Conservation (phyloP, 306 rosid genomes). For the Chamaecrista fasciculata region DNA sequence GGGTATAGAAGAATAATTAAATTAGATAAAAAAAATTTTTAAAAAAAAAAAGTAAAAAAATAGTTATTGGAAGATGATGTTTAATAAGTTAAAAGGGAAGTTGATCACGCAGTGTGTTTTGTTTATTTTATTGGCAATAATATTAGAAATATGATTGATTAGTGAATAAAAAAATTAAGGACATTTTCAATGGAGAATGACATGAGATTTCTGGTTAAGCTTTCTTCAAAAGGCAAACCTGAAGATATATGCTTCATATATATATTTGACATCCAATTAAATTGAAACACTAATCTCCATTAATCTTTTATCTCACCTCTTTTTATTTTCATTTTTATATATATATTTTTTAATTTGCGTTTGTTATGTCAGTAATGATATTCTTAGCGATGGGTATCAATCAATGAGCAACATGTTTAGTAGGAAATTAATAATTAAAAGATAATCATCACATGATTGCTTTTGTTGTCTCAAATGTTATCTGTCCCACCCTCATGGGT, state of each 20-base stretch:
- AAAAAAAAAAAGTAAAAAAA: not conserved
- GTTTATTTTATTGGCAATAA: constrained; percentile 8
- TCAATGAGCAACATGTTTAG: not conserved
- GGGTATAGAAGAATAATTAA: no score
- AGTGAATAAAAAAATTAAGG: not conserved
- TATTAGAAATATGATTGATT: constrained; percentile 22
- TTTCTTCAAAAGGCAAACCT: not conserved
- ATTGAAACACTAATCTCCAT: not conserved
- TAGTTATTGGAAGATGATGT: not conserved
- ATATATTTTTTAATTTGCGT: not conserved
- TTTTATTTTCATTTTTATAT: not conserved
- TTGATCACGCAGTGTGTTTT: not conserved
- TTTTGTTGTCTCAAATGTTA: not conserved
- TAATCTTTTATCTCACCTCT: not conserved
- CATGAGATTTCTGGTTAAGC: not conserved
- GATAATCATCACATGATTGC: not conserved
- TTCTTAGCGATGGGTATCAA: not conserved
- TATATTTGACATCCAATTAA: not conserved
- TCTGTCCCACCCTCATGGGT: no score
- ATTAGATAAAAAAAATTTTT: not conserved
- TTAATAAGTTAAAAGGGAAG: constrained; percentile 22
- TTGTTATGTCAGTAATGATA: not conserved
- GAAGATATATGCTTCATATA: not conserved
- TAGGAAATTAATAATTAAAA: not conserved
- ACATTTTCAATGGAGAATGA: constrained; percentile 15